Evolutionary conservation across 2,329 filamentous ascomycete genomes (phyloP).

Genomic region (Chaetomiaceae sp.): DNA sequence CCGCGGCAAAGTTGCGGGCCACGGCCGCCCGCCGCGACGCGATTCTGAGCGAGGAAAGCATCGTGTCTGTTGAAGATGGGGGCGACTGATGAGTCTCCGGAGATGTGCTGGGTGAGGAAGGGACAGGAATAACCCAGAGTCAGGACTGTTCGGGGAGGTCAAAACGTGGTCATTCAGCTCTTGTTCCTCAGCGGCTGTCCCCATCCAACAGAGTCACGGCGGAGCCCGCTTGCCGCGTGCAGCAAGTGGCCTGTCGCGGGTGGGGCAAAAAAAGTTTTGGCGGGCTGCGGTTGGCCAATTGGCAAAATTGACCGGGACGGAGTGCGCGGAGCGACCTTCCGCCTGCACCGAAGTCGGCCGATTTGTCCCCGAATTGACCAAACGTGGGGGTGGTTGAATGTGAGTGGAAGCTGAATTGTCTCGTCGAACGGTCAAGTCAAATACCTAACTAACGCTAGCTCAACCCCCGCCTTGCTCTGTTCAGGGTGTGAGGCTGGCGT

Average conservation of each 20-base stretch:
- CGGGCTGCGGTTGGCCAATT: conserved; percentile 15
- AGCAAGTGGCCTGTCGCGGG: conserved; percentile 3
- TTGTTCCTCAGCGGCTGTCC: background rate
- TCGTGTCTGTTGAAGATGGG: conserved; percentile 32
- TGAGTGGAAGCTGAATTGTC: too few species aligned
- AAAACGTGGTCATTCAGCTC: conserved; percentile 4
- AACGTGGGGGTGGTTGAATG: background rate
- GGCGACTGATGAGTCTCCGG: background rate
- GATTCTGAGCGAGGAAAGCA: conserved; percentile 54
- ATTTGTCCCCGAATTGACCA: background rate
- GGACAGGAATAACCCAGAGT: background rate
- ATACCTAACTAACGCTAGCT: too few species aligned
- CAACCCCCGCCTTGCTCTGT: too few species aligned
- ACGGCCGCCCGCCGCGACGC: conserved; percentile 46
- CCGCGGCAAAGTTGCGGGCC: conserved; percentile 37
- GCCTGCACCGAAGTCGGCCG: conserved; percentile 17
- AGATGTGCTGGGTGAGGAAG: background rate
- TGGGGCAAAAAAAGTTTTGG: conserved; percentile 15
- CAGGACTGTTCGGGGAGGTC: background rate
- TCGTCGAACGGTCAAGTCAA: too few species aligned
- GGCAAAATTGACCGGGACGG: conserved; percentile 5
- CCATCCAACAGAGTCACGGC: background rate
- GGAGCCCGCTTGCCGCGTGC: background rate
- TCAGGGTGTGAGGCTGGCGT: too few species aligned
- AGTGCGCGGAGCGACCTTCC: conserved; percentile 5